A percentile compares a stretch with the other conserved stretches of the same genome.
phyloP scores from a whole-genome alignment of 2,329 filamentous ascomycete species.

The Xylaria sp. region DNA sequence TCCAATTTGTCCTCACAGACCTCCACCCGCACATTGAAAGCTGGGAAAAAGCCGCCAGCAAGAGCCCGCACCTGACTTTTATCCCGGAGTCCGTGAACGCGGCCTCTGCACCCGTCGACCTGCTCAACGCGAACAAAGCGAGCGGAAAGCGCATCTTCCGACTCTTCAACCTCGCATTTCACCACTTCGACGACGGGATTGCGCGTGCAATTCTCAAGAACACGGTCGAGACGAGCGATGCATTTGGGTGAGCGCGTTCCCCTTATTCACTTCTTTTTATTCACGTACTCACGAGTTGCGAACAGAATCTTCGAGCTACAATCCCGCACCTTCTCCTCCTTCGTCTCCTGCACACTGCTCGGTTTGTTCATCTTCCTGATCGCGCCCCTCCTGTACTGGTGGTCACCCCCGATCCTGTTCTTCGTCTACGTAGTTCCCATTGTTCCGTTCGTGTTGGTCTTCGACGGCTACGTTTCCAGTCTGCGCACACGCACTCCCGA shows the following conservation, averaged over 20 bases:
- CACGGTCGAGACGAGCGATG: constrained; percentile 59
- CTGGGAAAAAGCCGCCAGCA: constrained; percentile 50
- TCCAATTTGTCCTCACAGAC: constrained; percentile 61
- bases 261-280: background rate
- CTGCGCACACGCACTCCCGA: constrained; percentile 61
- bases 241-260: constrained; percentile 46
- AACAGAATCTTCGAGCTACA: constrained; percentile 66
- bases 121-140: constrained; percentile 35
- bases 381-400: constrained; percentile 48
- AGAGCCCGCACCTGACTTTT: constrained; percentile 53
- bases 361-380: constrained; percentile 47
- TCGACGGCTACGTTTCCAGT: constrained; percentile 64
- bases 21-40: constrained; percentile 57
- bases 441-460: constrained; percentile 60
- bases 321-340: constrained; percentile 52
- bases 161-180: constrained; percentile 69
- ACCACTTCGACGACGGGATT: constrained; percentile 65
- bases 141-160: constrained; percentile 53
- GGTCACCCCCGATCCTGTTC: constrained; percentile 46
- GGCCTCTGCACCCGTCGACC: constrained; percentile 47
- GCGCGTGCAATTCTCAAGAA: constrained; percentile 58
- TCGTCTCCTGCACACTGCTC: constrained; percentile 49
- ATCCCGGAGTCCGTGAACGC: constrained; percentile 61
- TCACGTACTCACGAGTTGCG: background rate
- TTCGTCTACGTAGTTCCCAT: constrained; percentile 64